phyloP scores from a whole-genome alignment of 2,329 filamentous ascomycete genomes.

The Penicillium italicum region DNA sequence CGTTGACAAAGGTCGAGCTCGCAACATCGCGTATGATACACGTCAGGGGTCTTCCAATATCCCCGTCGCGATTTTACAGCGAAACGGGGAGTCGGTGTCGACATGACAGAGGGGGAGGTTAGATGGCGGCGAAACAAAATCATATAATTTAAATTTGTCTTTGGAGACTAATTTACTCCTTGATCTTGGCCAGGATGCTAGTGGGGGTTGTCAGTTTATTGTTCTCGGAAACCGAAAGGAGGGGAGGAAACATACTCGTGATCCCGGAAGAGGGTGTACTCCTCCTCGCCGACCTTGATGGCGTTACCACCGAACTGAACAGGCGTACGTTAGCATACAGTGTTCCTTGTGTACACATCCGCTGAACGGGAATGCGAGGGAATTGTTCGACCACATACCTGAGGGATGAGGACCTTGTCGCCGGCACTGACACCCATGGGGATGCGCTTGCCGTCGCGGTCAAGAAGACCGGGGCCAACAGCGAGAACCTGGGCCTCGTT shows the following conservation, averaged over 20 bases:
- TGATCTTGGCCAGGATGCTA: constrained; percentile 98
- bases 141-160: constrained; percentile 9
- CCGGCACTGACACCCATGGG: constrained; percentile 77
- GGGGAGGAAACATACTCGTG: constrained; percentile 72
- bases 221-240: background rate
- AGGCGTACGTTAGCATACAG: constrained; percentile 17
- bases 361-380: background rate
- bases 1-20: constrained; percentile 25
- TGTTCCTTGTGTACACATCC: background rate
- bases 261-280: constrained; percentile 94
- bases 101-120: constrained; percentile 12
- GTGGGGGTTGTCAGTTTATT: background rate
- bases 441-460: constrained; percentile 85
- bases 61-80: constrained; percentile 17
- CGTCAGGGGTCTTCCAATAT: constrained; percentile 12
- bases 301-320: constrained; percentile 83
- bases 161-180: constrained; percentile 63
- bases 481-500: constrained; percentile 97
- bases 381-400: constrained; percentile 57
- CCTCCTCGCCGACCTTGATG: constrained; percentile 96
- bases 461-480: constrained; percentile 82
- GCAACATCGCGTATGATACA: constrained; percentile 38
- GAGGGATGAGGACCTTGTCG: constrained; percentile 92
- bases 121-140: constrained; percentile 16
- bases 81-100: background rate